phyloP scores from a whole-genome alignment of 1,139 yeast species.

The Pichia sp. region DNA sequence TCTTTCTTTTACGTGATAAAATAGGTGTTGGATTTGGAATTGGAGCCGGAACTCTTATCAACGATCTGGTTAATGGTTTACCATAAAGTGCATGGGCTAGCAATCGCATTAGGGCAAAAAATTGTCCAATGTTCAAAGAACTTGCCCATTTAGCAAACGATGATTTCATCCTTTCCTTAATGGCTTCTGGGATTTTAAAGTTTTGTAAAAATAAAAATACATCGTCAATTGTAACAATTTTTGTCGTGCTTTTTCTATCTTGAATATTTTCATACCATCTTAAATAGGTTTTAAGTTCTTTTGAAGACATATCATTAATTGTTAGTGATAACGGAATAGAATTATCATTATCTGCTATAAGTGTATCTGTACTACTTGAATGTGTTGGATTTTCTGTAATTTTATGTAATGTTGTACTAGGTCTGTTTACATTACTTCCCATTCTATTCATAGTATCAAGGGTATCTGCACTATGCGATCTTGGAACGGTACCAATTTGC shows the following conservation, averaged over 20 bases:
- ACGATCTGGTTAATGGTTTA: constrained; percentile 41
- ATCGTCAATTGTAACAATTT: constrained; percentile 50
- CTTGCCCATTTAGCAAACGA: constrained; percentile 40
- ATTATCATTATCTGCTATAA: constrained; percentile 21
- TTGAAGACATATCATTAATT: constrained; percentile 52
- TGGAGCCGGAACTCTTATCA: constrained; percentile 48
- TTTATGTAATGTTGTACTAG: not conserved
- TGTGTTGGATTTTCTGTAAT: constrained; percentile 12
- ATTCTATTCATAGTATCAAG: constrained; percentile 7
- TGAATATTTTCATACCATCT: constrained; percentile 73
- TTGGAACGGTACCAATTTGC: not conserved
- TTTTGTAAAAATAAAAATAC: constrained; percentile 59
- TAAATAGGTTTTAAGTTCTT: constrained; percentile 65
- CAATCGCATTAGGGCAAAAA: constrained; percentile 63
- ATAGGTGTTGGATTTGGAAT: constrained; percentile 68
- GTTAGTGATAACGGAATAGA: constrained; percentile 53
- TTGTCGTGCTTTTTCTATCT: constrained; percentile 42
- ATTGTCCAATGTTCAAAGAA: constrained; percentile 64
- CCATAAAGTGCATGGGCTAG: constrained; percentile 52
- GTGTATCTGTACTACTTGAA: constrained; percentile 25
- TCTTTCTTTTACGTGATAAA: constrained; percentile 45
- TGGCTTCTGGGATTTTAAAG: constrained; percentile 43
- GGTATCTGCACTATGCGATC: constrained; percentile 18
- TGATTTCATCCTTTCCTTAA: constrained; percentile 40
- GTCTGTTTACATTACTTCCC: too few relatives aligned